These are phyloP conservation scores for Pythium scleroteichum DNA, from an alignment of 352 stramenopile genomes.

Conservation along the genomic window DNA sequence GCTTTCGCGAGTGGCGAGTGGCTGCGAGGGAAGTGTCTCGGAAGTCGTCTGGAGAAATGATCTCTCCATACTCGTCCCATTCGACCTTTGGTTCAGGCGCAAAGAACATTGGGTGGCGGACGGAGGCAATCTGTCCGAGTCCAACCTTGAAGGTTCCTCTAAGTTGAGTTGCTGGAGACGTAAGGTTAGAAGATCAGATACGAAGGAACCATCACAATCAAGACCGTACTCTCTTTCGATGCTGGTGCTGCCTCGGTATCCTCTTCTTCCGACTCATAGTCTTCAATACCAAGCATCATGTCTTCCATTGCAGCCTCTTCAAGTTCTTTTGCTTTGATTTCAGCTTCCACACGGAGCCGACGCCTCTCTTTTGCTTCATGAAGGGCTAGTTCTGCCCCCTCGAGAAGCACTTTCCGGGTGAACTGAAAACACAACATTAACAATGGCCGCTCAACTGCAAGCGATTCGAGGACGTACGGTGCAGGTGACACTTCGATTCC, in stretches of 20 bases:
- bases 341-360: constrained; percentile 76
- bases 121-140: constrained; percentile 79
- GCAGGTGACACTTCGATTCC: constrained; percentile 57
- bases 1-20: constrained; percentile 64
- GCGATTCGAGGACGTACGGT: constrained; percentile 52
- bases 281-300: constrained; percentile 91
- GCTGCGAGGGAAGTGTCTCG: constrained; percentile 69
- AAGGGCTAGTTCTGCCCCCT: constrained; percentile 83
- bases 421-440: constrained; percentile 22
- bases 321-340: constrained; percentile 88
- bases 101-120: constrained; percentile 90
- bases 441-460: no score
- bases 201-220: not conserved
- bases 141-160: constrained; percentile 86
- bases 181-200: not conserved
- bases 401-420: constrained; percentile 71
- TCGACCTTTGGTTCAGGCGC: constrained; percentile 84
- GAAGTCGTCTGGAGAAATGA: constrained; percentile 83
- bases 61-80: constrained; percentile 90
- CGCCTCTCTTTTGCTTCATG: constrained; percentile 87
- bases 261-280: constrained; percentile 88
- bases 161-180: constrained; percentile 59
- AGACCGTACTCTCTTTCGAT: constrained; percentile 41
- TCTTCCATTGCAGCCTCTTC: constrained; percentile 90
- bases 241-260: constrained; percentile 27